Evolutionary conservation across 2,329 filamentous ascomycete genomes (phyloP).

Genomic region (Botrytis elliptica): DNA sequence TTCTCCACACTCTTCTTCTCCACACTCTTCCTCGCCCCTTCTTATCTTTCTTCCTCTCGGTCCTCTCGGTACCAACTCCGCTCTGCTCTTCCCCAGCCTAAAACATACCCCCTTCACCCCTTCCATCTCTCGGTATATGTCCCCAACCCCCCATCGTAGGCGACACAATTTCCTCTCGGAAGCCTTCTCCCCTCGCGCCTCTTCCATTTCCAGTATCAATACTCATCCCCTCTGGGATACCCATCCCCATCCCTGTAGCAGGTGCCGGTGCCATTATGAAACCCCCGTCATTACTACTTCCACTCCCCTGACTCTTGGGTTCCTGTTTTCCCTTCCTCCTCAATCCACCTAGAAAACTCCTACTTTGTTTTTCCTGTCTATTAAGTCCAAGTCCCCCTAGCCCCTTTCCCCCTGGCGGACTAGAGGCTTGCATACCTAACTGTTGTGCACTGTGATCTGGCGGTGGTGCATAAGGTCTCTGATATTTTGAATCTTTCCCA

Average conservation of each 20-base stretch:
- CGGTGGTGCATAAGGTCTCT: constrained; percentile 25
- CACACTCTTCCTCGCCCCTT: not conserved
- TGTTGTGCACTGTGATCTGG: constrained; percentile 21
- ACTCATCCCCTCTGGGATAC: not conserved
- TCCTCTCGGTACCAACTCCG: not conserved
- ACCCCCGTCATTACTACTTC: constrained; percentile 16
- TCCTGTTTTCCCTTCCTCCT: constrained; percentile 29
- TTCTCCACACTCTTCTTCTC: not conserved
- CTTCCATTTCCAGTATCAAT: constrained; percentile 1
- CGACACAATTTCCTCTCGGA: constrained; percentile 4
- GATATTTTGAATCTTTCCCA: constrained; percentile 35
- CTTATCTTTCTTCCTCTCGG: not conserved
- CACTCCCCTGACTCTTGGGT: constrained; percentile 20
- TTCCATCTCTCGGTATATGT: not conserved
- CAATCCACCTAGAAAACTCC: constrained; percentile 36
- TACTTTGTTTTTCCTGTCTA: constrained; percentile 33
- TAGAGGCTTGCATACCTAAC: constrained; percentile 12
- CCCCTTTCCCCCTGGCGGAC: constrained; percentile 28
- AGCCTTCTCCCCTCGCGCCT: not conserved
- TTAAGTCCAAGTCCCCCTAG: constrained; percentile 25
- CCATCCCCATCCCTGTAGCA: not conserved
- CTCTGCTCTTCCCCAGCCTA: not conserved
- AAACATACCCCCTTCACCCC: constrained; percentile 10
- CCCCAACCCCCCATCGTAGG: not conserved
- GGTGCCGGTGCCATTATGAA: constrained; percentile 5